Percentiles rank a stretch among this genome's conserved stretches.
phyloP scores from a whole-genome alignment of 2,329 filamentous ascomycete species.

The Pestalotiopsis fici region DNA sequence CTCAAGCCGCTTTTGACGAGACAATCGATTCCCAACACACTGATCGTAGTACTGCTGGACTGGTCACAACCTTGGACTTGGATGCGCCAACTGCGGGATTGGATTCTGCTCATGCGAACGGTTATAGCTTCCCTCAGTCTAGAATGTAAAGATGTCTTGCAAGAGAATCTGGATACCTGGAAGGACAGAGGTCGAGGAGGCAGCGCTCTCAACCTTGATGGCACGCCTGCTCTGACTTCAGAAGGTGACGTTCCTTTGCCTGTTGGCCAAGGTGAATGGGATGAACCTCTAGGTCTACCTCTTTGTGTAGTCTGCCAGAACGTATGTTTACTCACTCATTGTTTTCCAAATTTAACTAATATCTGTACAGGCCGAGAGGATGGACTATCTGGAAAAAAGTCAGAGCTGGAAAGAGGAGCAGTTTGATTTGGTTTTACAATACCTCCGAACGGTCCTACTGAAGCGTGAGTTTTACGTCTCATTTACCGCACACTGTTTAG shows the following conservation, averaged over 20 bases:
- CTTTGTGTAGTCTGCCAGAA: conserved; percentile 96
- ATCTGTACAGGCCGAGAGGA: conserved; percentile 70
- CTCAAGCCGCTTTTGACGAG: conserved; percentile 83
- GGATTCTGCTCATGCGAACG: conserved; percentile 81
- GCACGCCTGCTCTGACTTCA: conserved; percentile 56
- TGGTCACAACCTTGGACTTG: conserved; percentile 95
- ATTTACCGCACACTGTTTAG: conserved; percentile 5
- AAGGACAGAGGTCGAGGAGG: conserved; percentile 72
- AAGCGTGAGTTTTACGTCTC: conserved; percentile 63
- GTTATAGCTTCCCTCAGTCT: conserved; percentile 74
- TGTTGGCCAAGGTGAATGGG: conserved; percentile 88
- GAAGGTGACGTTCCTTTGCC: conserved; percentile 74
- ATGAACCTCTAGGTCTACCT: conserved; percentile 82
- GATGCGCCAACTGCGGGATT: conserved; percentile 84
- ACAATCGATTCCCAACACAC: conserved; percentile 80
- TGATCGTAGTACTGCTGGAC: conserved; percentile 89
- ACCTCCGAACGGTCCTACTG: conserved; percentile 83
- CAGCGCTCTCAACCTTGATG: conserved; percentile 63
- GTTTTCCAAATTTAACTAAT: not conserved
- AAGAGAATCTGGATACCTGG: conserved; percentile 82
- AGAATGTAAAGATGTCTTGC: conserved; percentile 80
- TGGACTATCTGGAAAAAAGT: conserved; percentile 86
- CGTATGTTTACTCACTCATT: conserved; percentile 47
- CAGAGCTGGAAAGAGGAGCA: conserved; percentile 94
- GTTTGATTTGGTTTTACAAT: conserved; percentile 94